Evolutionary conservation across 768 basidiomycete genomes (phyloP), one percentile per base, ranked within the genome.

Genomic region (Tylopilus rubrobrunneus): DNA sequence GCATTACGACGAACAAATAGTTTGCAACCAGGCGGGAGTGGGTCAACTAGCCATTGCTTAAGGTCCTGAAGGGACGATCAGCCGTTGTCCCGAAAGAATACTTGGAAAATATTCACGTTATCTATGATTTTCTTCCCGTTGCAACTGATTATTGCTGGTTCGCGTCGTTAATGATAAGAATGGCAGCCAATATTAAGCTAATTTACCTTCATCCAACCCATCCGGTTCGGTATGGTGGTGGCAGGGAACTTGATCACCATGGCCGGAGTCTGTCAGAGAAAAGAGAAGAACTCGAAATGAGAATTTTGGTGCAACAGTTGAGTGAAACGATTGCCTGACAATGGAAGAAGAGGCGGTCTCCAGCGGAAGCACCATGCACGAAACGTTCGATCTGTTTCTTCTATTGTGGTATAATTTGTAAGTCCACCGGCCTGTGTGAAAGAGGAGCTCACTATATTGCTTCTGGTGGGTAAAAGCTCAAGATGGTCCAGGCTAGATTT

Each of bases 261-360:
- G 82, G 0, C 82, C 82, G 0, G 81, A 76, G 58, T 78, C 77
- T 78, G 53, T 49, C 27, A 19, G 14, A 3, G 33, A 36, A 28
- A n/a, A n/a, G 14, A 14, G 36, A 36, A 23, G n/a, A 6, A n/a
- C n/a, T n/a, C n/a, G n/a, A n/a, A n/a, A 15, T 60, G 28, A 54
- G 49, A 28, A 41, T n/a, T 17, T 4, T 2, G 21, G 33, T 17
- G 23, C 7, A 19, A 17, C 17, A 5, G 3, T 5, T 7, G 21
- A 1, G 14, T 5, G 29, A 27, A 28, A 2, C 40, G 25, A 1
- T 15, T 4, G 19, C 15, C 76, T 52, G 49, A 84, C 82, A 85
- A 42, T 82, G 81, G 52, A 85, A 82, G 55, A 83, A 79, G 57
- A 82, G 78, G 2, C 64, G 74, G 55, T 84, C 83, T 0, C 78